phyloP scores from a whole-genome alignment of 768 basidiomycete genomes.

The Kwoniella europaea region DNA sequence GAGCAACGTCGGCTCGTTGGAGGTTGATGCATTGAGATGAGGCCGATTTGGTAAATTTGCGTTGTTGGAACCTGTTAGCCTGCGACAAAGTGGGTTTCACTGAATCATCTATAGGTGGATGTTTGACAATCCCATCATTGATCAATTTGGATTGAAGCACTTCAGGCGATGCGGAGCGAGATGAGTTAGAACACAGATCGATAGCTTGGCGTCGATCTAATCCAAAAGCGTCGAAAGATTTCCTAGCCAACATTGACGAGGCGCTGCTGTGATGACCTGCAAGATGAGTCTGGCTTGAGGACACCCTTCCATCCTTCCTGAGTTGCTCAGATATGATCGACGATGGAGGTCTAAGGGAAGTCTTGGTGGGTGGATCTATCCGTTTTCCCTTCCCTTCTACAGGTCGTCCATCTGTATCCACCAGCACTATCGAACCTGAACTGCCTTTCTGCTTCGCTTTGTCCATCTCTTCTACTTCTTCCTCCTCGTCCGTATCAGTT shows the following conservation, averaged over 20 bases:
- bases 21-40: not conserved
- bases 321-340: too few species aligned
- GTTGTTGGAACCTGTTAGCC: not conserved
- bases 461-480: not conserved
- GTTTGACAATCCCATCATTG: not conserved
- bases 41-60: not conserved
- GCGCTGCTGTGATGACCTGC: not conserved
- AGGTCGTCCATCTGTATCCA: not conserved
- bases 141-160: not conserved
- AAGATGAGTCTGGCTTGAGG: not conserved
- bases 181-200: not conserved
- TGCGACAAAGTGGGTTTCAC: not conserved
- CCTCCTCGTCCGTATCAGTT: constrained; percentile 20
- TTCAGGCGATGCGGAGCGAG: not conserved
- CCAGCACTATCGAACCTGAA: constrained; percentile 4
- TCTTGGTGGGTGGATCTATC: not conserved
- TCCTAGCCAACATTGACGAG: not conserved
- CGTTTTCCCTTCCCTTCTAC: not conserved
- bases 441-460: not conserved
- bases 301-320: not conserved
- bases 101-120: too few species aligned
- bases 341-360: too few species aligned
- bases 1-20: not conserved
- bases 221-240: not conserved
- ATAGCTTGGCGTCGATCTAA: not conserved